Base-by-base conservation (phyloP, 805 yeast genomes). In the Saturnispora saitoi region DNA sequence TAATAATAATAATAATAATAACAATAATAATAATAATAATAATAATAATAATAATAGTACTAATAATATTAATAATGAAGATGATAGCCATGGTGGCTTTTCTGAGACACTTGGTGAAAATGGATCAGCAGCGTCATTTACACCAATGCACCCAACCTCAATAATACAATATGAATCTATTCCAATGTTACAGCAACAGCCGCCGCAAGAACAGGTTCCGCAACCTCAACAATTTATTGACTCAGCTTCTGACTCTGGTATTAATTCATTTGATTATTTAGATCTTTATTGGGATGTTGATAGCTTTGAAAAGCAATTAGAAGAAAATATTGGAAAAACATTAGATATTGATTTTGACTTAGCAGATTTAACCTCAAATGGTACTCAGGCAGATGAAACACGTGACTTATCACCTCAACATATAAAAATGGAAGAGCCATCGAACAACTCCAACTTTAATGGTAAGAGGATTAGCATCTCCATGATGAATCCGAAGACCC, bases 281-380 rank as follows among this genome's bases (percentile, higher is more conserved):
- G 41, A 39, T 10, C 24, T 46, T 3, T 17, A 28, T 11, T 36
- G 40, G 44, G 49, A 47, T 20, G 32, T 41, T 17, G 45, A 47
- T n/a, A 39, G 29, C 6, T 47, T 47, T 41, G 45, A 41, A 34
- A 20, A 41, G 8, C 49, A 47, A 20, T 26, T 47, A 10, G 41
- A 51, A 46, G 48, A 40, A 14, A 46, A 46, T 38, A 46, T 46
- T 32, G 44, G 44, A 6, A 31, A 29, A 15, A 32, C 43, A 12
- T 40, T 46, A 11, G 29, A 46, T 19, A 32, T 40, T 3, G 43
- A 40, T 26, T 46, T 40, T 24, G 44, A 39, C 3, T 32, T 46
- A 30, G 40, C 37, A 28, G 44, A 39, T 17, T 19, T 40, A 24
- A 30, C 37, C 9, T 19, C 32, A 26, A 34, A 15, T 28, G 47